A percentile compares a stretch with the other conserved stretches of the same genome.
Evolutionary conservation across 345 rosid species (phyloP).

Genomic region (Iberis pinnata): DNA sequence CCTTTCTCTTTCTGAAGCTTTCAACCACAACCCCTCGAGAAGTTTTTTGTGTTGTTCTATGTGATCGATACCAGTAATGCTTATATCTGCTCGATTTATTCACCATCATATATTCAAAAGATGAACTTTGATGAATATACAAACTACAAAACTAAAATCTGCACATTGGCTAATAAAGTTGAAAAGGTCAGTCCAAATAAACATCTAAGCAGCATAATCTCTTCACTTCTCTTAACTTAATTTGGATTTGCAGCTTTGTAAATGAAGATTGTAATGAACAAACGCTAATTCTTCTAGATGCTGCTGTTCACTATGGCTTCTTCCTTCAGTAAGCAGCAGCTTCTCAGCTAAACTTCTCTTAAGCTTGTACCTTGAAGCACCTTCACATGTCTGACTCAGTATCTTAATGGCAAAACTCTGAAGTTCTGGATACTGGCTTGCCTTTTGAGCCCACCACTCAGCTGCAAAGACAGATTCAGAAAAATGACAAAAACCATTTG

Average conservation of each 20-base stretch:
- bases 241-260: conserved; percentile 26
- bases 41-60: too few relatives aligned
- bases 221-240: conserved; percentile 5
- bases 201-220: conserved; percentile 2
- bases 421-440: conserved; percentile 42
- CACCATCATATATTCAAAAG: background rate
- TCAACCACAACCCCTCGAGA: too few relatives aligned
- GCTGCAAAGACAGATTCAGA: conserved; percentile 28
- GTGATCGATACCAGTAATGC: background rate
- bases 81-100: too few relatives aligned
- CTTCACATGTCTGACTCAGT: conserved; percentile 52
- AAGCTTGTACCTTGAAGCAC: conserved; percentile 42
- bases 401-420: conserved; percentile 43
- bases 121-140: conserved; percentile 5
- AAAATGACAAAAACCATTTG: background rate
- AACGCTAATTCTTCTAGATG: conserved; percentile 27
- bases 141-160: conserved; percentile 13
- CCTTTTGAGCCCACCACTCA: conserved; percentile 50
- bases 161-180: background rate
- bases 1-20: too few relatives aligned
- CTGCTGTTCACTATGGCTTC: conserved; percentile 26
- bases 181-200: conserved; percentile 11
- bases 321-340: conserved; percentile 22
- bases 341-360: conserved; percentile 44
- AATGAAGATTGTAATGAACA: conserved; percentile 46